Base-by-base conservation (phyloP, 2,329 filamentous ascomycete genomes). In the Sporothrix brunneoviolacea region DNA sequence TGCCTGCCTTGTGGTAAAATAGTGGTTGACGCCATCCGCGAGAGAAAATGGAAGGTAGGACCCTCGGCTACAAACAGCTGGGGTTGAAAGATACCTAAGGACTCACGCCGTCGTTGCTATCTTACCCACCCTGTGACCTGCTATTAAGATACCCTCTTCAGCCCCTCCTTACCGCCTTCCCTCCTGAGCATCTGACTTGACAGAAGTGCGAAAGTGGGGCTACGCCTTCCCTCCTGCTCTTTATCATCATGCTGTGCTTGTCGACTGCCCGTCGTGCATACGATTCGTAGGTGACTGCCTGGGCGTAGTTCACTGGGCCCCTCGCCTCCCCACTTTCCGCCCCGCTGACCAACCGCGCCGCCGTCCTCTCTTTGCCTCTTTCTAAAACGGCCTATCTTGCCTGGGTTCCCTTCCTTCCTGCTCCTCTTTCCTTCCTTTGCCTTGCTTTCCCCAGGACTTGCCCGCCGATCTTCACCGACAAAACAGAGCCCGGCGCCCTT, bases 291-390 rank as follows among this genome's bases (percentile, higher is more conserved):
- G 32, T 38, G 43, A 36, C 43, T 46, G 43, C 43, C 43, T 46
- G 43, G 43, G 41, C 16, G 42, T 37, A 48, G 44, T 36, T 38
- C 53, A 42, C 18, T 24, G n/a, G n/a, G n/a, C n/a, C 39, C 13
- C 35, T 47, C 45, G 38, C 53, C 54, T 42, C 30, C 51, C 50
- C 46, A 47, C 52, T 52, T 52, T 36, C 13, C 32, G 38, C 19
- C 42, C 18, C 41, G 27, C 40, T 48, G 45, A 48, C 54, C 54
- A 55, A 54, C 46, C 30, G n/a, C n/a, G 33, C 30, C 43, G 19
- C 10, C 32, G 33, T 30, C 22, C 19, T 47, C 41, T 48, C 41
- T 48, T 36, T 22, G 37, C 41, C 27, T 30, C 49, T 35, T 36
- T 39, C 47, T 32, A 41, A 48, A 48, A 41, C 46, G 27, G 37